Base-by-base conservation (phyloP, 176 grass and related monocot species). In the Musa beccarii region DNA sequence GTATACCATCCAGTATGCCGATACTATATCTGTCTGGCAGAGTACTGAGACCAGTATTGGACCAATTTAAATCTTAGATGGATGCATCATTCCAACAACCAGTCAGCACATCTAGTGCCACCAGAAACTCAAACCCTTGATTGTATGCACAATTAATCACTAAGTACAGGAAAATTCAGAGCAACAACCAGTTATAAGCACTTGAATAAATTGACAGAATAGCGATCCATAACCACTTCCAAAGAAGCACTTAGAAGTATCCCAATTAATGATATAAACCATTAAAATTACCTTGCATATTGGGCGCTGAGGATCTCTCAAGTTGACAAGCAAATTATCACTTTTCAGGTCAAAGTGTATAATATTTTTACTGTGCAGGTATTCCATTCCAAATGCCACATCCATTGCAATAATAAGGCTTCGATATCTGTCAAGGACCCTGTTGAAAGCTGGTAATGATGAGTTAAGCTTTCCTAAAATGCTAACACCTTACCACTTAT, bases 351-450 rank as follows among this genome's bases (percentile, higher is more conserved):
- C 96, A 74, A 99, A 99, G 74, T 99, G 96, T 64, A 99, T 89
- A 15, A 99, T 99, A 75, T 99, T 89, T 74, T 92, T 99, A 77
- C 85, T 89, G 75, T 99, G 96, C 85, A 99, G 81, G 77, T 99
- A 99, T 75, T 94, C 96, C 96, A 99, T 99, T 73, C 96, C 96
- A 86, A 99, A 99, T 51, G 96, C 96, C 21, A 89, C 92, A 82
- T 95, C 96, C 96, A 99, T 99, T 53, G 96, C 91, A 85, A 99
- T 87, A 68, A 95, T 85, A 76, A 99, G 79, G 62, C 89, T 73
- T 79, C 86, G 92, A n/a, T 87, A 84, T 52, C 53, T 72, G 87
- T 95, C 91, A 21, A 99, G 83, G 6, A 78, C 83, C 83, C 96
- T 99, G 85, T 84, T 66, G 34, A 29, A 28, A 59, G 67, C 2